Conservation (phyloP, 345 rosid species). For the Brassica cretica region DNA sequence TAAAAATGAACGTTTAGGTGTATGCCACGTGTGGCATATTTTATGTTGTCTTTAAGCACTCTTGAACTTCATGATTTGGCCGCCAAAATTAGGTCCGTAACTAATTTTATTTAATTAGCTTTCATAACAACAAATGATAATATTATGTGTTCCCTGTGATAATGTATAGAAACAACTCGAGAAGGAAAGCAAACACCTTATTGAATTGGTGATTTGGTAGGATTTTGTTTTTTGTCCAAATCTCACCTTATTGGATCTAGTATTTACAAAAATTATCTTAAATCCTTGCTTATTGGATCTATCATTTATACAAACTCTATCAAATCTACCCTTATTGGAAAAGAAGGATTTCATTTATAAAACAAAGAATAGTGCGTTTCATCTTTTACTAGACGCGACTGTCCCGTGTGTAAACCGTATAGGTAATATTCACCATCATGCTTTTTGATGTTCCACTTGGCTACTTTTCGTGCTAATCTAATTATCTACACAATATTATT, state of each 20-base stretch:
- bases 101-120: constrained; percentile 25
- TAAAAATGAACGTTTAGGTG: constrained; percentile 29
- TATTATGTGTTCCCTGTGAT: constrained; percentile 16
- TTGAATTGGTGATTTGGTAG: too few species aligned
- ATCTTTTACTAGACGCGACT: constrained; percentile 25
- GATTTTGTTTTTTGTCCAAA: too few species aligned
- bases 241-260: too few species aligned
- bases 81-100: constrained; percentile 40
- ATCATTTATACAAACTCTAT: too few species aligned
- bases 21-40: constrained; percentile 39
- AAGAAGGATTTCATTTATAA: neutral
- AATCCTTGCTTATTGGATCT: too few species aligned
- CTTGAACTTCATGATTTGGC: constrained; percentile 37
- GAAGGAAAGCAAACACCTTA: constrained; percentile 27
- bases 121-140: constrained; percentile 16
- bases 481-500: constrained; percentile 17
- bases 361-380: constrained; percentile 35
- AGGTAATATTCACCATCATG: constrained; percentile 38
- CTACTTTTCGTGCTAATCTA: constrained; percentile 27
- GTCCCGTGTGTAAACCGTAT: constrained; percentile 35
- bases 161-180: constrained; percentile 32
- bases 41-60: constrained; percentile 29
- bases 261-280: too few species aligned
- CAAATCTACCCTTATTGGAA: too few species aligned
- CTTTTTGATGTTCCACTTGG: constrained; percentile 30